Evolutionary conservation across 345 rosid genomes (phyloP), one percentile per base, ranked within the genome.

Genomic region (Trapa bicornis): DNA sequence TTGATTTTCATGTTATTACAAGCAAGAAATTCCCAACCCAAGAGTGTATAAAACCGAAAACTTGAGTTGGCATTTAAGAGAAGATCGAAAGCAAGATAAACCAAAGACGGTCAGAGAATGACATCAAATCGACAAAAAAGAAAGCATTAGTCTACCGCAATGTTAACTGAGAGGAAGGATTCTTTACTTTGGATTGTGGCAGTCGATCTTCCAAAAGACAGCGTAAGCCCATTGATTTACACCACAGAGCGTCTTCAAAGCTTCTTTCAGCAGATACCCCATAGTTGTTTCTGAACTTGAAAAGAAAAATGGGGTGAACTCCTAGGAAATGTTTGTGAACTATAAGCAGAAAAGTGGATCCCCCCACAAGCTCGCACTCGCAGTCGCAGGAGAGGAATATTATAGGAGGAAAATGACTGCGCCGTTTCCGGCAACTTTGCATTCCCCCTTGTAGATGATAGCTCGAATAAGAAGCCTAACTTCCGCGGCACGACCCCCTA

Each of bases 181-280:
- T 45, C 48, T 81, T 78, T 76, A 94, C 99, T 81, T 84, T 41
- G 91, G 77, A 78, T 94, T 91, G 73, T 89, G 97, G 76, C 86
- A 87, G 68, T 96, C 97, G 70, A 82, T 84, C 85, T 91, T 94
- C 99, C 99, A 94, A 75, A 94, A 89, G 68, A 85, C 96, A 78
- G 97, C 92, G 75, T 89, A 94, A 65, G 78, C 83, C 97, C 97
- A 94, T 57, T 83, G 92, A 72, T 82, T 85, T 37, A 62, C 80
- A 64, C 78, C 86, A 37, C 97, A 94, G 45, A 94, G 81, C 56
- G 86, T 83, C 86, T 75, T 91, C 77, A 94, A 76, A 45, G 86
- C 91, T 74, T 94, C 91, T 82, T 75, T 87, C 73, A 91, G 66
- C 80, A 87, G 68, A 70, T 74, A 76, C 68, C 89, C 97, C 99